These are phyloP conservation scores for Ambrosia artemisiifolia DNA, from an alignment of 129 eudicot species.

Conservation along the genomic window DNA sequence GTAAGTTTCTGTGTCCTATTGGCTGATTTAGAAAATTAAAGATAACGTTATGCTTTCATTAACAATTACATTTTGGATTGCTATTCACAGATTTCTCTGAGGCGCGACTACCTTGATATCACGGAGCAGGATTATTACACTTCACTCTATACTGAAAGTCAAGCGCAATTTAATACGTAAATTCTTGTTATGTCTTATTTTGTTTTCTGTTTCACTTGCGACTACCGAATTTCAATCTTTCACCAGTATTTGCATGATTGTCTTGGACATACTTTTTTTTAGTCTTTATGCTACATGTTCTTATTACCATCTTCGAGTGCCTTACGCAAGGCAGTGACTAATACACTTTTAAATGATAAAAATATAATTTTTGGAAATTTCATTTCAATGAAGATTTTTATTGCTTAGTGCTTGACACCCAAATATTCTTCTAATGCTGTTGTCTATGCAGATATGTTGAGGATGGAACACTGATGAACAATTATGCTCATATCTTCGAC, in stretches of 20 bases:
- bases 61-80: constrained; percentile 1
- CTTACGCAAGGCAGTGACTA: neutral
- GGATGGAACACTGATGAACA: constrained; percentile 78
- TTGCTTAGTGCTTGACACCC: neutral
- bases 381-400: neutral
- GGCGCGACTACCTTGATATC: constrained; percentile 76
- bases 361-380: neutral
- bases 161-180: constrained; percentile 87
- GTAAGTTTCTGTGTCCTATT: constrained; percentile 43
- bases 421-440: neutral
- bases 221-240: neutral
- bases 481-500: constrained; percentile 94
- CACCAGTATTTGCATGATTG: neutral
- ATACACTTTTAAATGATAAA: neutral
- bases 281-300: neutral
- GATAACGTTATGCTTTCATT: neutral
- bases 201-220: neutral
- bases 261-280: neutral
- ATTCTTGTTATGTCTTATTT: constrained; percentile 4
- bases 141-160: constrained; percentile 81
- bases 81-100: constrained; percentile 53
- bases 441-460: constrained; percentile 56
- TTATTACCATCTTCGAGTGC: neutral
- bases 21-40: neutral
- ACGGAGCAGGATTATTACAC: constrained; percentile 84